Conservation (phyloP, 2,329 filamentous ascomycete genomes). For the Paracoccidioides lutzii region DNA sequence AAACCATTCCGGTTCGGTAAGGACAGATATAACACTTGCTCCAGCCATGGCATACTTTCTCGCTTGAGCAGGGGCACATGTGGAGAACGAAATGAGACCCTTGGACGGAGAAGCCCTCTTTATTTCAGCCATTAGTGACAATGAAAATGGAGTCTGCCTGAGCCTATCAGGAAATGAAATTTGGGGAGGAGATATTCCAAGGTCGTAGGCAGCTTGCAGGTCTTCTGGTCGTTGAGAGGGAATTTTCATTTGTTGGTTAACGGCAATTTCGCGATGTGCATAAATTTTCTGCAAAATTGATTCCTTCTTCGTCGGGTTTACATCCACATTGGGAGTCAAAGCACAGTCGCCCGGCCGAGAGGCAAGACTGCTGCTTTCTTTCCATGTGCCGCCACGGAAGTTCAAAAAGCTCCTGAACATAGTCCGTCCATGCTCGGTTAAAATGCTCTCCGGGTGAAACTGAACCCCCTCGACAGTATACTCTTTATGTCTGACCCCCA, state of each 20-base stretch:
- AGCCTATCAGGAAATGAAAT: constrained; percentile 69
- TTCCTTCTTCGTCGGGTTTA: constrained; percentile 46
- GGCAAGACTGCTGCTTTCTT: constrained; percentile 49
- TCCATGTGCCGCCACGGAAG: constrained; percentile 85
- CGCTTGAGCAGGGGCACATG: constrained; percentile 81
- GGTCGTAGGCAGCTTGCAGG: constrained; percentile 72
- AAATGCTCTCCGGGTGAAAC: constrained; percentile 93
- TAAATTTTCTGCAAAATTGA: constrained; percentile 92
- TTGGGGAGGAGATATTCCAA: constrained; percentile 72
- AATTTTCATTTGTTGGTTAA: constrained; percentile 68
- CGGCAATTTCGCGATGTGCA: constrained; percentile 59
- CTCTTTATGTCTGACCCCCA: constrained; percentile 91
- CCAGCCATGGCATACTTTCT: constrained; percentile 84
- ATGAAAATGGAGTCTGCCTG: constrained; percentile 66
- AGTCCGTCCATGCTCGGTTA: constrained; percentile 72
- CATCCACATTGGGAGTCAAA: constrained; percentile 12
- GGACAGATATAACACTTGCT: constrained; percentile 93
- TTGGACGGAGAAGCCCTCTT: constrained; percentile 95
- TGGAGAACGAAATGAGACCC: constrained; percentile 76
- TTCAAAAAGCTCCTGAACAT: constrained; percentile 90
- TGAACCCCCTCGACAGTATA: constrained; percentile 90
- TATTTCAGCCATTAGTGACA: constrained; percentile 94
- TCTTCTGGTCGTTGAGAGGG: constrained; percentile 75
- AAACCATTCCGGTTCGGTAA: constrained; percentile 98
- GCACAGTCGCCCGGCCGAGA: constrained; percentile 14